A percentile compares a stretch with the other conserved stretches of the same genome.
Evolutionary conservation across 495 filamentous ascomycete species (phyloP).

Genomic region (Penicilliopsis zonata): DNA sequence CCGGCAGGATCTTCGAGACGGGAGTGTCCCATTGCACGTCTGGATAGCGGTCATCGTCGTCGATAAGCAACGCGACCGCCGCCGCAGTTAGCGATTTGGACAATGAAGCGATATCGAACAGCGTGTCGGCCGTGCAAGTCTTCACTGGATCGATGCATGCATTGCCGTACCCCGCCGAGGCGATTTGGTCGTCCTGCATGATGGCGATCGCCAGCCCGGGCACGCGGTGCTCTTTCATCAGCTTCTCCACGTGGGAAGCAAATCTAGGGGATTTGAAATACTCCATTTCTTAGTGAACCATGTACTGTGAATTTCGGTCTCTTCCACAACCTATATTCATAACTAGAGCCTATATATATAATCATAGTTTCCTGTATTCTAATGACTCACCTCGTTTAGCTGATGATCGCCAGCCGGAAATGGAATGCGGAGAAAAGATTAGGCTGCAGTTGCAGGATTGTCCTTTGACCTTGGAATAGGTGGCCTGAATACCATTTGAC

Average conservation of each 20-base stretch:
- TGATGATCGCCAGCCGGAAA: no score
- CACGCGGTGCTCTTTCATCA: constrained; percentile 7
- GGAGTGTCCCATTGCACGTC: constrained; percentile 13
- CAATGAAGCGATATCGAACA: constrained; percentile 12
- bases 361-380: no score
- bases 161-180: constrained; percentile 4
- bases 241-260: constrained; percentile 2
- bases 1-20: constrained; percentile 15
- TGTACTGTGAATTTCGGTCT: no score
- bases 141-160: background rate
- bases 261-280: constrained; percentile 3
- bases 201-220: constrained; percentile 7
- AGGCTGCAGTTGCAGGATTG: no score
- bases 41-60: constrained; percentile 12
- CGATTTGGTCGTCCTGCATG: constrained; percentile 4
- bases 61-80: constrained; percentile 14
- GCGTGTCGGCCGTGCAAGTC: constrained; percentile 10
- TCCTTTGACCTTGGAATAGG: no score
- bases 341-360: no score
- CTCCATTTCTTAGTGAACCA: constrained; percentile 2
- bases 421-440: no score
- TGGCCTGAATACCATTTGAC: no score
- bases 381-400: no score
- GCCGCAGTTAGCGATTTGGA: constrained; percentile 20
- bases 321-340: no score